Base-by-base conservation (phyloP, 139 green algal genomes). In the Picochlorum sp. region DNA sequence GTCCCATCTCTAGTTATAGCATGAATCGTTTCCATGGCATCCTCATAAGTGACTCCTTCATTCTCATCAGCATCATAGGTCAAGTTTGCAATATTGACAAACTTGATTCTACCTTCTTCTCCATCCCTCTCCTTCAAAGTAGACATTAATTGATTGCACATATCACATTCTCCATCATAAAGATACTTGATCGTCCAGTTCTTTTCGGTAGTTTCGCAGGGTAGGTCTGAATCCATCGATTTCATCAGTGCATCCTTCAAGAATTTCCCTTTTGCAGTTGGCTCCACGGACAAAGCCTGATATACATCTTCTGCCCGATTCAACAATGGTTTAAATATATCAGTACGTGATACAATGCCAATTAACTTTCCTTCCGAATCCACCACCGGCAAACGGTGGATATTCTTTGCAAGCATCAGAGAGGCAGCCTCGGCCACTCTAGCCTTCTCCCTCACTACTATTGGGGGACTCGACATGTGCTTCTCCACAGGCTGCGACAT, bases 1-100 rank as follows among this genome's bases (percentile, higher is more conserved):
- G 65, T 70, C 30, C 78, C 78, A 59, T 85, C 73, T 20, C 67
- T 65, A 20, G 64, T 52, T 57, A 89, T 85, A 9, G 76, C 77
- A 45, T 89, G 82, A 50, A 89, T 86, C 18, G 77, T 88, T 49
- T 78, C 67, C 81, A 88, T 88, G 1, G 79, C 82, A 49, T 86
- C 78, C 41, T 88, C 67, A 35, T 75, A 75, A 22, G 53, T 51
- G 20, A 75, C 67, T 52, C 60, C 70, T 32, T 76, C 74, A 33
- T 70, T 58, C 12, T 78, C 69, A 12, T 20, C 18, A 10, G 66
- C 39, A 57, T 68, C 55, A 50, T 86, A 86, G 26, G 58, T 49
- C 26, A 51, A 45, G 36, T 7, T 53, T 26, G 33, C 35, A 53
- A 55, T 73, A 61, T 50, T 77, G 33, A 64, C 60, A 20, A 30